Base-by-base conservation (phyloP, 768 basidiomycete species). In the Cystofilobasidium ferigula region DNA sequence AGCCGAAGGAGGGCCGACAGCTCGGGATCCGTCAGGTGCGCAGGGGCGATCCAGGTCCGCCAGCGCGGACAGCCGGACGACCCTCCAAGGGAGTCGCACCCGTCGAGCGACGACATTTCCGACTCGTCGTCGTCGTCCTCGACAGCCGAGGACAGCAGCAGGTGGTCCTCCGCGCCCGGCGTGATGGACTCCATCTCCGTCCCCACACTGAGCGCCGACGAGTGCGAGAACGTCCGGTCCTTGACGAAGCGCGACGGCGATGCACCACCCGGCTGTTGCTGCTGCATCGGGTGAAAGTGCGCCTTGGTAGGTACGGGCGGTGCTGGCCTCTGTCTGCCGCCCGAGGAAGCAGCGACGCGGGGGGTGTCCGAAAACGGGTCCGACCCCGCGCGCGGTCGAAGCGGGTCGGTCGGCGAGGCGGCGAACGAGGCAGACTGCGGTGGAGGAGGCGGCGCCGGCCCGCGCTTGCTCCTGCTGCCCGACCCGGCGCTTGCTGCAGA, bases 321-420 rank as follows among this genome's bases (percentile, higher is more conserved):
- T 6, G 61, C 65, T 1, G 48, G 48, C 20, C 65, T 59, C 9
- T 59, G 28, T 35, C 13, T 13, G 45, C 30, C 30, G 60, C 26
- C 60, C 20, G 30, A 18, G 32, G 28, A 28, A 22, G 45, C 57
- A 38, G 26, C 53, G 34, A 34, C 10, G 35, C 24, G 30, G 24
- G 24, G 61, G 42, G 38, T 20, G 62, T 68, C 67, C 1, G 67
- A 68, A 40, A 68, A 68, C 0, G 67, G 67, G 56, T 68, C 67
- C 6, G 61, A 62, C 9, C 54, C 36, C 22, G 67, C 61, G 48
- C 67, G 43, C 13, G 43, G 61, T 22, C 67, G 61, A 1, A 54
- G 48, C 26, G 36, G 40, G 32, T 60, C 38, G 30, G 59, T 42
- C 32, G 34, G 26, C 6, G 59, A 43, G 14, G 59, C 32, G 35